Evolutionary conservation across 495 filamentous ascomycete species (phyloP).

Genomic region (Trichoderma asperelloides): DNA sequence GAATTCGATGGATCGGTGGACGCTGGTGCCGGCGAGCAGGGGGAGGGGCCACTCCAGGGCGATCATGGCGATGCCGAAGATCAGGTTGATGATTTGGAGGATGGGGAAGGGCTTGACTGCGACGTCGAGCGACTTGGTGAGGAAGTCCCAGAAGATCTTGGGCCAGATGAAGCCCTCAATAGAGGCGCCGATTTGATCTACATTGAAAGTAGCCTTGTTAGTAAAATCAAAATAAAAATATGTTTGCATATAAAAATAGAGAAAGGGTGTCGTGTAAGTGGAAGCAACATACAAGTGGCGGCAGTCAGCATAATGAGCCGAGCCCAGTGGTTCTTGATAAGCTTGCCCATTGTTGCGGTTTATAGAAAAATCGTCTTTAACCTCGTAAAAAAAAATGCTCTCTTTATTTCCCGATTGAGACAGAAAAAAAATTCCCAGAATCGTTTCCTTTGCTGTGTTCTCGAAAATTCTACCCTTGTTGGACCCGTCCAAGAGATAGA

Average conservation of each 20-base stretch:
- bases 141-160: constrained; percentile 97
- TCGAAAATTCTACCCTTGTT: background rate
- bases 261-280: background rate
- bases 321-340: constrained; percentile 99
- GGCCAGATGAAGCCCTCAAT: constrained; percentile 95
- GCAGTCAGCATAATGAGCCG: constrained; percentile 84
- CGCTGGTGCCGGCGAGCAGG: constrained; percentile 51
- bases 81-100: constrained; percentile 90
- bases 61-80: constrained; percentile 71
- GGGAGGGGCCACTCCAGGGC: constrained; percentile 88
- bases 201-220: constrained; percentile 14
- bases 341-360: constrained; percentile 65
- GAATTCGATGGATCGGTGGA: constrained; percentile 83
- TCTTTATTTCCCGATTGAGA: constrained; percentile 17
- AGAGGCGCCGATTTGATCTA: constrained; percentile 76
- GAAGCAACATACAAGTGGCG: constrained; percentile 58
- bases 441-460: background rate
- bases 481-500: constrained; percentile 10
- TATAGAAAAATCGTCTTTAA: background rate
- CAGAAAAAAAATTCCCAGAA: constrained; percentile 16
- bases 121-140: constrained; percentile 80
- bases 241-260: background rate
- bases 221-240: too few species aligned
- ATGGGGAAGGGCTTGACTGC: constrained; percentile 82
- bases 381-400: constrained; percentile 13